Base-by-base conservation (phyloP, 768 basidiomycete species). In the Phaffia australis region DNA sequence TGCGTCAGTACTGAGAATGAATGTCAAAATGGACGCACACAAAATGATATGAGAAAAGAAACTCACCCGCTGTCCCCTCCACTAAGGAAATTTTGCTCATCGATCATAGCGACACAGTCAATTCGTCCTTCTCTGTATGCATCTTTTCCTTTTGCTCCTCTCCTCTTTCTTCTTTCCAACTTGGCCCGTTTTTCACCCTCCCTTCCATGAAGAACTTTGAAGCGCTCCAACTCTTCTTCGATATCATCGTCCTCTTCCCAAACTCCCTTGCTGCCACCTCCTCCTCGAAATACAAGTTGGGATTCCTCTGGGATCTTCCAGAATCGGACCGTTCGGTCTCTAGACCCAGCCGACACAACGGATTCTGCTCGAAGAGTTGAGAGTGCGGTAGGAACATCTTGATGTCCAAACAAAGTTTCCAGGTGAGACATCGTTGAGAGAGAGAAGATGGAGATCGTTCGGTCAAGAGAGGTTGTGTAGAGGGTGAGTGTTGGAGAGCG, bases 301-400 rank as follows among this genome's bases (percentile, higher is more conserved):
- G 83, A 89, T 76, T 97, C 92, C 62, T 99, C 94, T 48, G 85
- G 84, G 60, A 98, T 87, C 78, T 97, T 97, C 94, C 94, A 99
- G 77, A 84, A 98, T 47, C 95, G 82, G 67, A 86, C 83, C 0
- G 92, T 95, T 74, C 89, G 87, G 79, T 99, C 95, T 46, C 91
- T 81, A 0, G 85, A 88, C 23, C 94, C 95, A 6, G 87, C 87
- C 47, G 86, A 92, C 23, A 97, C 83, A 19, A 87, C 88, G 1
- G 85, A 84, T 71, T 97, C 91, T 8, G 83, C 83, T 46, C 87
- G 84, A 19, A 98, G 82, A 7, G 89, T 81, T 69, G 92, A 89
- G 6, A 99, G 72, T 4, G 81, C 79, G 19, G 88, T 79, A 32
- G 95, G 83, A 32, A 83, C 82, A 73, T 97, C 93, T 78, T 98